Evolutionary conservation across 2,329 filamentous ascomycete genomes (phyloP), one percentile per base, ranked within the genome.

Genomic region (Aspergillus oerlinghausenensis): DNA sequence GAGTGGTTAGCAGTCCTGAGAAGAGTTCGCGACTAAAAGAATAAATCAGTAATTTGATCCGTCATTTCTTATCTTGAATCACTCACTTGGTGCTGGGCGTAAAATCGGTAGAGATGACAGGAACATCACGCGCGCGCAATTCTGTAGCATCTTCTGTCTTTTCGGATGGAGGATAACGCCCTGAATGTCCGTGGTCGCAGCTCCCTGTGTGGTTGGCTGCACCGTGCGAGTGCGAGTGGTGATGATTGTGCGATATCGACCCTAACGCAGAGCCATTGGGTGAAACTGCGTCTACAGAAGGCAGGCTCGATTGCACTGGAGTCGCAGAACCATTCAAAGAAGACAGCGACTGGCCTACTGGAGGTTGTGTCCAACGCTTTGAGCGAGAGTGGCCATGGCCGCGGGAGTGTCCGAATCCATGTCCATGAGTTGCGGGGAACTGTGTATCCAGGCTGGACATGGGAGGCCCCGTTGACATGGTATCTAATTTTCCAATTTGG

Each of bases 1-100:
- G 54, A 19, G 68, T 63, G 9, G 70, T 63, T 29, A 84, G 69
- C 54, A 82, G 62, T 25, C 79, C 80, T 4, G 79, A 80, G 55
- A 82, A 59, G 4, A 78, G 68, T 65, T 84, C 80, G 26, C 75
- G 70, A 17, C 79, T 75, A 53, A 19, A 56, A 5, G 11, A 52
- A 14, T 7, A 47, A 47, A 9, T 47, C 21, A 47, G 4, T 25
- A 3, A 26, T 3, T 14, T 10, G 19, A 47, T 23, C 11, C 21
- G 5, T 26, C 5, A 14, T 25, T 47, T 14, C 21, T 26, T 19
- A 2, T 14, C 35, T 40, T 40, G 14, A 29, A 32, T 14, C n/a
- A 63, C 65, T 52, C 58, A 67, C 63, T 55, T 47, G 28, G 59
- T 50, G 3, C 59, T 55, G 7, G 55, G 6, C 11, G 29, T 54